phyloP scores from a whole-genome alignment of 2,329 filamentous ascomycete genomes.

The Pseudocercospora musae region DNA sequence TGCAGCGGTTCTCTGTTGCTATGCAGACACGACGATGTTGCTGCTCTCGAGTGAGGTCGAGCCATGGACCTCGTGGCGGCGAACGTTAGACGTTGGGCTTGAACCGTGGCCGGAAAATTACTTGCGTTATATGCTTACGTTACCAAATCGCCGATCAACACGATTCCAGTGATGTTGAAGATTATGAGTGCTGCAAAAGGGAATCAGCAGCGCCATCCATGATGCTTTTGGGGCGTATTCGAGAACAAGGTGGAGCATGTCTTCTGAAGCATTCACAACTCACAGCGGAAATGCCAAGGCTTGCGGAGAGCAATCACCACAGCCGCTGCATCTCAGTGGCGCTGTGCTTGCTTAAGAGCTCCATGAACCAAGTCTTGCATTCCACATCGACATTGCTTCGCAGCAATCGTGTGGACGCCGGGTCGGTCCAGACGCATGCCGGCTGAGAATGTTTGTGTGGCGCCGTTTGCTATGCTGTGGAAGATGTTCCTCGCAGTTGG shows the following conservation, averaged over 20 bases:
- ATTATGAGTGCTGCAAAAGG: background rate
- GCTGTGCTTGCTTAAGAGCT: no score
- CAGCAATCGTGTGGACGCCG: no score
- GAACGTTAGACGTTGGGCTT: background rate
- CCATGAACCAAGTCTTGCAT: no score
- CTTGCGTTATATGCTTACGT: constrained; percentile 1
- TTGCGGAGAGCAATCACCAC: no score
- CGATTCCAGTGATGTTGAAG: background rate
- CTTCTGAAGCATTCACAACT: background rate
- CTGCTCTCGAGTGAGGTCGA: background rate
- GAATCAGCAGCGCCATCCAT: background rate
- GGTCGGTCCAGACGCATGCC: no score
- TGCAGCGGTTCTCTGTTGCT: background rate
- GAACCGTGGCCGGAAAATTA: background rate
- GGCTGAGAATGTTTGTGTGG: no score
- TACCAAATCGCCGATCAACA: background rate
- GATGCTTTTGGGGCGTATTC: background rate
- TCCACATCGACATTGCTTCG: no score
- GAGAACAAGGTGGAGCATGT: background rate
- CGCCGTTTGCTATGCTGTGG: no score
- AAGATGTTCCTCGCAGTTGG: no score
- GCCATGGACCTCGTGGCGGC: background rate
- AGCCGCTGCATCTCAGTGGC: no score
- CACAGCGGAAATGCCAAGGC: no score
- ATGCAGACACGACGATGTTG: background rate